These are phyloP conservation scores for Aspergillus proliferans DNA, from an alignment of 2,329 filamentous ascomycete genomes.

Conservation along the genomic window DNA sequence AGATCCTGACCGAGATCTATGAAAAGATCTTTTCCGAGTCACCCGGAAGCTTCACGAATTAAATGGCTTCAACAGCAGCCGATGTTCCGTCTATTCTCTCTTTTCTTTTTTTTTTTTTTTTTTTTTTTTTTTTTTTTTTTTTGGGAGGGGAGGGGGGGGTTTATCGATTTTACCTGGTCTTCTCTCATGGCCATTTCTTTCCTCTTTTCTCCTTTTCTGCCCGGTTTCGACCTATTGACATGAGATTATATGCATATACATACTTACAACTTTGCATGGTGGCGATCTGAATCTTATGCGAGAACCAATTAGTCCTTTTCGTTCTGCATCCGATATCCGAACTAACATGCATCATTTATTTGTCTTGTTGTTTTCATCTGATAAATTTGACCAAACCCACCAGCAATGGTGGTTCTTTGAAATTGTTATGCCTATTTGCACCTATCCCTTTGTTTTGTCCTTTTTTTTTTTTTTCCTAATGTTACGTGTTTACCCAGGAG, in stretches of 20 bases:
- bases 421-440: too few relatives aligned
- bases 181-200: not conserved
- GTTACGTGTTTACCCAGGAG: too few relatives aligned
- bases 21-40: slow-evolving; percentile 37
- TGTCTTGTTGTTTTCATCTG: not conserved
- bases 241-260: not conserved
- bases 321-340: not conserved
- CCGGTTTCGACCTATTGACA: not conserved
- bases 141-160: too few relatives aligned
- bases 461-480: too few relatives aligned
- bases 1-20: slow-evolving; percentile 58
- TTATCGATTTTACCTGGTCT: not conserved
- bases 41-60: slow-evolving; percentile 6
- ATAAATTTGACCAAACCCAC: not conserved
- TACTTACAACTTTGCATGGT: slow-evolving; percentile 1
- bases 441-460: too few relatives aligned
- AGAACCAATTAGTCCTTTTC: not conserved
- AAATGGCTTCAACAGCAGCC: slow-evolving; percentile 1
- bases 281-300: not conserved
- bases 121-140: not conserved
- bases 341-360: not conserved
- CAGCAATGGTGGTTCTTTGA: not conserved
- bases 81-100: slow-evolving; percentile 1
- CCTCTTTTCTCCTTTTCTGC: not conserved
- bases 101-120: slow-evolving; percentile 1